Evolutionary conservation across 1,284 basidiomycete genomes (phyloP), one percentile per base, ranked within the genome.

Genomic region (Microbotryum intermedium): DNA sequence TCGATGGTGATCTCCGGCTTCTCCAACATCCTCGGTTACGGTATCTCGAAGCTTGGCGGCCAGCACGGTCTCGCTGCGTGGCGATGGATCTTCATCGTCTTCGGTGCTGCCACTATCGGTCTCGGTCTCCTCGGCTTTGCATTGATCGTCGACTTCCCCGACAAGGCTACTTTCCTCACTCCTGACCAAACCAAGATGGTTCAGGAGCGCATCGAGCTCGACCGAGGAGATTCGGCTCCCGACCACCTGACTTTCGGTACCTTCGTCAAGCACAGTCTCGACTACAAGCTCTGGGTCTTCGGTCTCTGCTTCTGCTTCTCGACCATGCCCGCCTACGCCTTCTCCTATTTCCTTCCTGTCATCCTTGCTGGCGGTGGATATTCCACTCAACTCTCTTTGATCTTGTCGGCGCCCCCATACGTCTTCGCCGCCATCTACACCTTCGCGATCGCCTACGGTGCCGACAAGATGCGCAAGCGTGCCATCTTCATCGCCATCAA

Each of bases 281-380:
- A 78, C 67, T 62, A 71, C 64, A 78, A 77, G 72, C 65, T 77
- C 25, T 79, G 77, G 77, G 62, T 69, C 3, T 79, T 75, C 58
- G 76, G 72, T 28, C 61, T 78, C 52, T 71, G 74, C 67, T 76
- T 78, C 67, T 39, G 45, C 28, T 62, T 53, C 56, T 56, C 53
- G n/a, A 65, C 60, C 23, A 50, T 62, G 30, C 63, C 59, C 6
- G 57, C 62, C 13, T 61, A 61, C 53, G 65, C 67, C 26, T 65
- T 73, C 63, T 56, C 68, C 39, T 74, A 73, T 72, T 77, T 77
- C 73, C 66, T 77, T 1, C 76, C 76, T 23, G 69, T 73, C 50
- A 78, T 78, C 50, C 72, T 79, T 8, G 61, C 66, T 2, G 72
- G 72, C n/a, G 71, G 76, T 53, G 76, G 76, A 21, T 78, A 75